A percentile compares a stretch with the other conserved stretches of the same genome.
These are phyloP conservation scores for Fraxinus pennsylvanica DNA, from an alignment of 257 asterid genomes.

Conservation along the genomic window DNA sequence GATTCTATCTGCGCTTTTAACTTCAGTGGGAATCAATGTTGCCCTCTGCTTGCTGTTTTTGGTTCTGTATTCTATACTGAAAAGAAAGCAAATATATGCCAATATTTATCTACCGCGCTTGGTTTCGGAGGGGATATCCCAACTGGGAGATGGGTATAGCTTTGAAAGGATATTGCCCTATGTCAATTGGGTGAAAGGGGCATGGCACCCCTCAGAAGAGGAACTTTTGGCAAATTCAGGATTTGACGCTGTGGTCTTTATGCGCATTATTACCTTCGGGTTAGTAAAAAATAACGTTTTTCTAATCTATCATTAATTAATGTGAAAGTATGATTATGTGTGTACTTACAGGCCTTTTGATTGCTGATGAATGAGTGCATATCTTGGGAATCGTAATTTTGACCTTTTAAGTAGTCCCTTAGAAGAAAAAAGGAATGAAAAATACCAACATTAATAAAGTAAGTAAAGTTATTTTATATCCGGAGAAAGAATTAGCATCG, in stretches of 20 bases:
- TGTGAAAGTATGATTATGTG: neutral
- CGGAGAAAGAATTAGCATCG: neutral
- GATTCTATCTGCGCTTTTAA: slow-evolving; percentile 91
- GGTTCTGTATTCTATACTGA: slow-evolving; percentile 61
- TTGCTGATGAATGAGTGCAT: neutral
- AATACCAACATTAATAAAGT: neutral
- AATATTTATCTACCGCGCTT: slow-evolving; percentile 72
- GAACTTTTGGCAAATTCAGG: slow-evolving; percentile 71
- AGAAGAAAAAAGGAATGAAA: slow-evolving; percentile 10
- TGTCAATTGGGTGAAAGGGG: slow-evolving; percentile 73
- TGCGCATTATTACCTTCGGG: slow-evolving; percentile 87
- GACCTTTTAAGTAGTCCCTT: slow-evolving; percentile 1
- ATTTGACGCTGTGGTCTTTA: slow-evolving; percentile 91
- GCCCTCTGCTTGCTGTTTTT: slow-evolving; percentile 62
- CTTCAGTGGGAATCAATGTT: slow-evolving; percentile 84
- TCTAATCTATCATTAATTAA: neutral
- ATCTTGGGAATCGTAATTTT: neutral
- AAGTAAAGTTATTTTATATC: neutral
- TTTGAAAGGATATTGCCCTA: slow-evolving; percentile 54
- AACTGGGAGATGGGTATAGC: slow-evolving; percentile 36
- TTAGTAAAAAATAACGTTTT: slow-evolving; percentile 25
- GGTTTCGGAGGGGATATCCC: slow-evolving; percentile 65
- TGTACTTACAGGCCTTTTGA: neutral
- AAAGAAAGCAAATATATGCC: slow-evolving; percentile 69
- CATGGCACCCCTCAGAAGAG: slow-evolving; percentile 83